These are phyloP conservation scores for Flaveria brownii DNA, from an alignment of 129 eudicot species.

Conservation along the genomic window DNA sequence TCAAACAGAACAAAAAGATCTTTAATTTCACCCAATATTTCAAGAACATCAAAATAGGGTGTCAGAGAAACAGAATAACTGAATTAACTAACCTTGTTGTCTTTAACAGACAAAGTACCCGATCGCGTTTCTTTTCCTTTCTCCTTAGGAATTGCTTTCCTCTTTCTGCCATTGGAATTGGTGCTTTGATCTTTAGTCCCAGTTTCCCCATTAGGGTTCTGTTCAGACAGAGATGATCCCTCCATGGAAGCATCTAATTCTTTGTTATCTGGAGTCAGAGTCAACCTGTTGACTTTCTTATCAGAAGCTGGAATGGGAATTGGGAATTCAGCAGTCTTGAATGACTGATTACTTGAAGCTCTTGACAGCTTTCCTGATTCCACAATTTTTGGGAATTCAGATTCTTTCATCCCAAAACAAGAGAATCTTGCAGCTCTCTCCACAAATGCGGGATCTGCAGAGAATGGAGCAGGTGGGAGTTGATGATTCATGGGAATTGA, in stretches of 20 bases:
- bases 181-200: slow-evolving; percentile 41
- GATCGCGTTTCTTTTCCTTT: slow-evolving; percentile 53
- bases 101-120: slow-evolving; percentile 32
- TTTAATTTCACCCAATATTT: background rate
- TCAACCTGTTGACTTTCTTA: slow-evolving; percentile 37
- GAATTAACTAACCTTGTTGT: slow-evolving; percentile 45
- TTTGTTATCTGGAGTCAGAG: background rate
- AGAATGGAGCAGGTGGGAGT: slow-evolving; percentile 36
- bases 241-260: slow-evolving; percentile 67
- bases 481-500: slow-evolving; percentile 43
- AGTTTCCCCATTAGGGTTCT: slow-evolving; percentile 51
- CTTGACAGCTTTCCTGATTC: slow-evolving; percentile 46
- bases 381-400: slow-evolving; percentile 28
- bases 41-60: background rate
- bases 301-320: slow-evolving; percentile 36
- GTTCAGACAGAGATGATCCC: slow-evolving; percentile 81
- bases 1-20: too few relatives aligned
- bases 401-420: slow-evolving; percentile 26
- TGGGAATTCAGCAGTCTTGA: slow-evolving; percentile 46
- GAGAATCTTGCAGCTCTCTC: slow-evolving; percentile 86
- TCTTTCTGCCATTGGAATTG: slow-evolving; percentile 51
- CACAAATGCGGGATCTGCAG: slow-evolving; percentile 74
- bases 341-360: slow-evolving; percentile 42
- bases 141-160: slow-evolving; percentile 61
- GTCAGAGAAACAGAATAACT: slow-evolving; percentile 4